A percentile compares a stretch with the other conserved stretches of the same genome.
Conservation (phyloP, 345 rosid species). For the Populus nigra region DNA sequence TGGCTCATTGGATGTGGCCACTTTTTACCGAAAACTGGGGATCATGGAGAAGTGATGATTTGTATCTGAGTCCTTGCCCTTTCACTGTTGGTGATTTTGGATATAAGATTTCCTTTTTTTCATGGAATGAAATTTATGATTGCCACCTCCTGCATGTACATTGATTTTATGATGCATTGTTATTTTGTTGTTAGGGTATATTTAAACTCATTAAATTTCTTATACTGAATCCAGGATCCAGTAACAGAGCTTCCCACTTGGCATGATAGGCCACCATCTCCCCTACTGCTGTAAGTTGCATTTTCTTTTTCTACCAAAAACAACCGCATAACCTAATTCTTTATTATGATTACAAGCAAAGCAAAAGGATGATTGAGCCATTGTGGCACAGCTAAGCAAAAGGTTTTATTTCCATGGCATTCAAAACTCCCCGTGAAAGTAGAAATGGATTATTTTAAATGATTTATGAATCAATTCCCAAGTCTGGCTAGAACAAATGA, state of each 20-base stretch:
- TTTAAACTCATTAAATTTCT: background rate
- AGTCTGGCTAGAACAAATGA: background rate
- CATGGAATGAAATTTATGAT: background rate
- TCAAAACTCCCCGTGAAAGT: background rate
- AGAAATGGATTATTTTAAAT: background rate
- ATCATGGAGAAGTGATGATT: conserved; percentile 69
- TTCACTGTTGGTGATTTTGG: conserved; percentile 53
- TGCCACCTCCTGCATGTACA: background rate
- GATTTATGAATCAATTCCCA: background rate
- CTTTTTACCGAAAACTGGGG: conserved; percentile 78
- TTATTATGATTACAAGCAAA: background rate
- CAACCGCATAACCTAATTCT: background rate
- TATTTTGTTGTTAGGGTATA: background rate
- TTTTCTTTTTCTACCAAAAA: background rate
- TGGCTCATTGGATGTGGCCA: conserved; percentile 97
- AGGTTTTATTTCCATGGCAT: background rate
- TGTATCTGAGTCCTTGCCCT: conserved; percentile 76
- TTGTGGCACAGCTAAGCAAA: background rate
- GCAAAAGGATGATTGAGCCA: background rate
- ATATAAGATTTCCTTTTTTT: conserved; percentile 1
- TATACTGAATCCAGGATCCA: conserved; percentile 65
- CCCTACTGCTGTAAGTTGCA: conserved; percentile 62
- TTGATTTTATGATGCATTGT: background rate
- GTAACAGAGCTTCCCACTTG: conserved; percentile 76
- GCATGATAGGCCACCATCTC: conserved; percentile 64